phyloP scores from a whole-genome alignment of 495 filamentous ascomycete species.

The Penicillium turbatum region DNA sequence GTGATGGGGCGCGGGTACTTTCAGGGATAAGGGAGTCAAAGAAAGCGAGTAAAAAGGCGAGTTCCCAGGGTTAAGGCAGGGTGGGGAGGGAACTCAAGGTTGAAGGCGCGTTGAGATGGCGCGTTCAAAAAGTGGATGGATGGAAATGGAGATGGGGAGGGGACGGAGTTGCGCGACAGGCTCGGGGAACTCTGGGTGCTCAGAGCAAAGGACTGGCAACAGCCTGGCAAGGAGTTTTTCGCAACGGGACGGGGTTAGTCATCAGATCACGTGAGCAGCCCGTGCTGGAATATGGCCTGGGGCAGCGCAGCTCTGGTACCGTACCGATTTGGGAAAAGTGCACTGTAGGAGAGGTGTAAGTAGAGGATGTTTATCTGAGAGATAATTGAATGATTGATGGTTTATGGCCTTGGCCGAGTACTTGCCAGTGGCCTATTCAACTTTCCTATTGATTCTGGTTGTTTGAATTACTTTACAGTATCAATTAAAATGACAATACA shows the following conservation, averaged over 20 bases:
- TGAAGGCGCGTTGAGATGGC: slow-evolving; percentile 31
- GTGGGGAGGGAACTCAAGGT: slow-evolving; percentile 23
- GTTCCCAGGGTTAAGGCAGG: slow-evolving; percentile 13
- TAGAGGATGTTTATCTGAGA: not conserved
- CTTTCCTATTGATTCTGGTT: not conserved
- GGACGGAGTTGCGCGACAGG: slow-evolving; percentile 44
- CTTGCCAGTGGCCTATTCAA: not conserved
- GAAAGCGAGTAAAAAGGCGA: slow-evolving; percentile 26
- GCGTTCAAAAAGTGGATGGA: slow-evolving; percentile 37
- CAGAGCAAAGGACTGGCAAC: slow-evolving; percentile 37
- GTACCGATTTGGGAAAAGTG: not conserved
- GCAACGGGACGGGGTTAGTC: slow-evolving; percentile 10
- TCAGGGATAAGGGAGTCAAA: slow-evolving; percentile 21
- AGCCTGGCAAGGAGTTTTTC: slow-evolving; percentile 40
- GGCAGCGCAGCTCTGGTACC: slow-evolving; percentile 7
- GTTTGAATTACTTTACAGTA: not conserved
- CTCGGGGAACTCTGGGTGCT: slow-evolving; percentile 44
- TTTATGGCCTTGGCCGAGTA: not conserved
- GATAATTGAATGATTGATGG: not conserved
- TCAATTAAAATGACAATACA: slow-evolving; percentile 2
- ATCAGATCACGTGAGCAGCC: slow-evolving; percentile 8
- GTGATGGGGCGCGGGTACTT: slow-evolving; percentile 28
- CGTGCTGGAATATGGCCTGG: slow-evolving; percentile 3
- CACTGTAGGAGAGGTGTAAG: not conserved
- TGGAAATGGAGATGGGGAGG: slow-evolving; percentile 45